Conservation (phyloP, 2,329 filamentous ascomycete genomes). For the Colletotrichum chlorophyti region DNA sequence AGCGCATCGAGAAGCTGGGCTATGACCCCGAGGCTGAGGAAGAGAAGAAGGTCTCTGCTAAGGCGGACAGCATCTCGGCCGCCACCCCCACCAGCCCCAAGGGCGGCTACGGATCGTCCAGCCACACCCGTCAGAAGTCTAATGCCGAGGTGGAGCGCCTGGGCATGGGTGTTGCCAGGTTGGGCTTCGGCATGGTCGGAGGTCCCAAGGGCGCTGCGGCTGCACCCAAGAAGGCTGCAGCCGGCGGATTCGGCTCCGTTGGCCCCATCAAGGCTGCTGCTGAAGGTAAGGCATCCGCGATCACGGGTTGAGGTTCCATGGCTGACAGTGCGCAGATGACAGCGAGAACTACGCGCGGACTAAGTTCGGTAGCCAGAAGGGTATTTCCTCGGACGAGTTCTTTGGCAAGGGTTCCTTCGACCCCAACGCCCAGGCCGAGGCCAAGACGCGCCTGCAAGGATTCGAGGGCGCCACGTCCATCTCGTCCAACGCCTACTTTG, state of each 20-base stretch:
- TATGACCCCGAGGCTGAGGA: conserved; percentile 93
- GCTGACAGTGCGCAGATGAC: conserved; percentile 59
- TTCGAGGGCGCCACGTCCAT: conserved; percentile 94
- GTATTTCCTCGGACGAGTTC: conserved; percentile 97
- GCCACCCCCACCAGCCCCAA: conserved; percentile 78
- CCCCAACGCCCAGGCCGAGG: conserved; percentile 79
- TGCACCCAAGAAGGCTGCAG: conserved; percentile 70
- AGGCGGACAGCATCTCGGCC: conserved; percentile 67
- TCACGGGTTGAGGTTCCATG: background rate
- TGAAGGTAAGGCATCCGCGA: conserved; percentile 62
- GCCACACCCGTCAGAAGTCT: conserved; percentile 64
- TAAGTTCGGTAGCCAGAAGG: conserved; percentile 93
- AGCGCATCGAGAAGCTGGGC: conserved; percentile 92
- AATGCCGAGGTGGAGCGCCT: conserved; percentile 85
- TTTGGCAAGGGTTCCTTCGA: conserved; percentile 92
- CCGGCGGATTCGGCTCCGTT: conserved; percentile 86
- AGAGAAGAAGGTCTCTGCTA: conserved; percentile 50
- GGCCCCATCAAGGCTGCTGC: conserved; percentile 73
- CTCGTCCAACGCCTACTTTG: conserved; percentile 97
- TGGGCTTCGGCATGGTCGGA: conserved; percentile 89
- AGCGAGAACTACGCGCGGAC: conserved; percentile 82
- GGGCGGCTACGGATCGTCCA: conserved; percentile 67
- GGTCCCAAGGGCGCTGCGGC: conserved; percentile 63
- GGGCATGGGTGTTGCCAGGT: conserved; percentile 84
- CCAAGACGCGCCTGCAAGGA: conserved; percentile 84